phyloP scores from a whole-genome alignment of 2,329 filamentous ascomycete species.

The Epichloe festucae region DNA sequence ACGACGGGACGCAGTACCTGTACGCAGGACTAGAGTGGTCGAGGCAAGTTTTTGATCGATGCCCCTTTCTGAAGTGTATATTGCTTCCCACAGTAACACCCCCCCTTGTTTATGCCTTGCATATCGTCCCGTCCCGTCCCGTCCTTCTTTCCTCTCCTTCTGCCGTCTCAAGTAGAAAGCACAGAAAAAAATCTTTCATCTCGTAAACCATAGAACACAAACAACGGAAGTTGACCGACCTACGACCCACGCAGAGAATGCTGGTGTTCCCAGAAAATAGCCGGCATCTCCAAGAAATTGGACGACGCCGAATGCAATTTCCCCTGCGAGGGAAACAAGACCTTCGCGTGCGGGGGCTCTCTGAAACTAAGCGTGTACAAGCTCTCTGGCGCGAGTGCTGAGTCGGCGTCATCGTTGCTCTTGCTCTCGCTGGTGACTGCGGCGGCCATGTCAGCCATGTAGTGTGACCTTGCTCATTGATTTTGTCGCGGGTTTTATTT shows the following conservation, averaged over 20 bases:
- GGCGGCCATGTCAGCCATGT: background rate
- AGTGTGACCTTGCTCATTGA: background rate
- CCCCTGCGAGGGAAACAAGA: conserved; percentile 37
- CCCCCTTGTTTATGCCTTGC: too few species aligned
- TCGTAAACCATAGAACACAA: too few species aligned
- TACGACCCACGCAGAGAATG: conserved; percentile 33
- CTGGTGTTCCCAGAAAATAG: conserved; percentile 43
- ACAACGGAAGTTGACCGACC: background rate
- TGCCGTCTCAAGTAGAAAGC: too few species aligned
- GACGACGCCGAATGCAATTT: conserved; percentile 35
- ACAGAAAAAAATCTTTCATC: too few species aligned
- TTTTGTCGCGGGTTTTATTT: background rate
- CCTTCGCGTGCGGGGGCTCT: conserved; percentile 39
- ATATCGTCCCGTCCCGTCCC: too few species aligned
- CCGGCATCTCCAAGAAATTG: conserved; percentile 31
- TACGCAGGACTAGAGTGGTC: conserved; percentile 45
- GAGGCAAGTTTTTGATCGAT: conserved; percentile 17
- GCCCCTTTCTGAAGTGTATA: too few species aligned
- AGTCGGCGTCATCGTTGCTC: background rate
- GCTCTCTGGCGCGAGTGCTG: conserved; percentile 8
- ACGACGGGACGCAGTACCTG: conserved; percentile 21
- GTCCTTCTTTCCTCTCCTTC: too few species aligned
- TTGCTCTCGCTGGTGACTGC: background rate
- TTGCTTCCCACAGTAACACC: too few species aligned
- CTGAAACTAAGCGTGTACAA: conserved; percentile 35